Evolutionary conservation across 345 rosid genomes (phyloP).

Genomic region (Dipteronia dyeriana): DNA sequence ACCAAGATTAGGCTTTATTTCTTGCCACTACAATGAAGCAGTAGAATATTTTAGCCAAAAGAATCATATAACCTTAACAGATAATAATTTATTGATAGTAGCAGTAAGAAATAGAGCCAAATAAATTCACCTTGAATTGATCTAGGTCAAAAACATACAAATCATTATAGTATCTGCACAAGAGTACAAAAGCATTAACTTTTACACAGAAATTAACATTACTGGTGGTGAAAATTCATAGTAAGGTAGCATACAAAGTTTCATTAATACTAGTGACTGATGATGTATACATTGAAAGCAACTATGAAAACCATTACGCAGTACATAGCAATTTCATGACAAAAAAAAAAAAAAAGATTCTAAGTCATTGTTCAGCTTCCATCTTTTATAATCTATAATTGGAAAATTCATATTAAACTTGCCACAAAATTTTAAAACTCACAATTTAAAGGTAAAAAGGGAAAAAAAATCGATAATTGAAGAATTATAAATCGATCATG

Average conservation of each 20-base stretch:
- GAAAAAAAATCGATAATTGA: background rate
- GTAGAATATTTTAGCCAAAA: slow-evolving; percentile 25
- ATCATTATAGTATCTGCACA: slow-evolving; percentile 84
- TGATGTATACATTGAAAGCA: slow-evolving; percentile 4
- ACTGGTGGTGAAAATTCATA: background rate
- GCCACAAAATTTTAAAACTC: background rate
- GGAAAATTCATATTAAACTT: background rate
- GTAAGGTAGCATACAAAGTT: background rate
- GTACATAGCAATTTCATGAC: background rate
- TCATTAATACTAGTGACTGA: background rate
- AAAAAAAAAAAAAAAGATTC: background rate
- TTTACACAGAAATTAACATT: background rate
- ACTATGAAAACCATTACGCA: background rate
- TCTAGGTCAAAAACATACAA: slow-evolving; percentile 82
- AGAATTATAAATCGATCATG: background rate
- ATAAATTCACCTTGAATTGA: slow-evolving; percentile 72
- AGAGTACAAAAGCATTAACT: background rate
- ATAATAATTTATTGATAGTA: background rate
- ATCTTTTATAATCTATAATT: slow-evolving; percentile 3
- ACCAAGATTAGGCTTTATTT: slow-evolving; percentile 90
- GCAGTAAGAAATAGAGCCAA: slow-evolving; percentile 10
- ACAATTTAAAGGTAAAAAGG: slow-evolving; percentile 2
- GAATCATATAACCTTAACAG: slow-evolving; percentile 3
- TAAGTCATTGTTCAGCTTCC: background rate
- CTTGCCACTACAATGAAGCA: slow-evolving; percentile 82